Evolutionary conservation across 257 asterid genomes (phyloP).

Genomic region (Solanum corneliomulleri): DNA sequence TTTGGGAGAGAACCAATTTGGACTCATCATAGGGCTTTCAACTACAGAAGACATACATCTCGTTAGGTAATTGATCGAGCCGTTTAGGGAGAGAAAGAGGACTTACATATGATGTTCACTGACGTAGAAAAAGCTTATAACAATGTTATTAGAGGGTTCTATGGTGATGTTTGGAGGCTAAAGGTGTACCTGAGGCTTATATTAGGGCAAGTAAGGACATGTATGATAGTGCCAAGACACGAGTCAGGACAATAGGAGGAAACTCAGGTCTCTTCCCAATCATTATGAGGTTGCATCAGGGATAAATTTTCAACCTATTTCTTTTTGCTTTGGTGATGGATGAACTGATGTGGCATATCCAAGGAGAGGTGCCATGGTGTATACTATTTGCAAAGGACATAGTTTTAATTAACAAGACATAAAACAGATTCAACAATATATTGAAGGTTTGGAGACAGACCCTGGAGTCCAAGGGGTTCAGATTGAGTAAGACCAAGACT

Average conservation of each 20-base stretch:
- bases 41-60: not conserved
- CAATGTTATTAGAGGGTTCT: not conserved
- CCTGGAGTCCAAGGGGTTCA: not conserved
- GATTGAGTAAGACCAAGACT: not conserved
- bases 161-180: not conserved
- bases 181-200: not conserved
- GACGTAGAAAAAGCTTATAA: too few relatives aligned
- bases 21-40: not conserved
- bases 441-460: not conserved
- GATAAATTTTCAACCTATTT: not conserved
- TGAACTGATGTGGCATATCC: not conserved
- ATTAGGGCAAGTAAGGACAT: not conserved
- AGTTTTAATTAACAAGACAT: not conserved
- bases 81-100: not conserved
- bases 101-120: not conserved
- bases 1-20: not conserved
- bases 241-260: not conserved
- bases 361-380: not conserved
- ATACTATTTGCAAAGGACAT: not conserved
- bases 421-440: not conserved
- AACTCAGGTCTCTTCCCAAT: not conserved
- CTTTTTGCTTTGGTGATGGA: not conserved
- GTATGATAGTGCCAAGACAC: not conserved
- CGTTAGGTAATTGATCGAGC: not conserved
- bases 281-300: not conserved